Base-by-base conservation (phyloP, 1,284 basidiomycete species). In the Exobasidium cylindrosporum region DNA sequence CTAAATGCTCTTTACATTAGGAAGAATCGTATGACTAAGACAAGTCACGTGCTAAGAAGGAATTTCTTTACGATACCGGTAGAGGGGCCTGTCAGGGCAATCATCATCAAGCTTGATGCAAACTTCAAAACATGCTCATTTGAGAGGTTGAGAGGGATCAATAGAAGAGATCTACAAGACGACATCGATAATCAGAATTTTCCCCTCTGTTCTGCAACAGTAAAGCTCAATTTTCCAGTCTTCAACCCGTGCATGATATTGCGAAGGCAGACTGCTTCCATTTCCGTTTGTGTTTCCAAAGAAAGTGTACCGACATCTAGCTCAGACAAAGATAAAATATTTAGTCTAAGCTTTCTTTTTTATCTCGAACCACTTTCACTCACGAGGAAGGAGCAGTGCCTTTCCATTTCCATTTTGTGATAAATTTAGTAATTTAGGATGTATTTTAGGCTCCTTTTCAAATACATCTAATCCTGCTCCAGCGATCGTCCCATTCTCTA, bases 401-500 rank as follows among this genome's bases (percentile, higher is more conserved):
- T 31, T 26, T 21, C 24, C 5, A 14, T 14, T 31, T 7, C 47
- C 53, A 44, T 55, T 29, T 55, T 55, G 53, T 40, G 53, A 55
- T 23, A 31, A 29, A 13, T 35, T 44, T 23, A 55, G 30, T 23
- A 55, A 17, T 23, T 44, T 55, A 26, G 53, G 53, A 44, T 55
- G 53, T 17, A 55, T 55, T 2, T 13, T 40, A 2, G 53, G 53
- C 80, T 96, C 92, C 79, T 92, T 84, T 3, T 91, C 90, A 82
- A 86, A 96, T 30, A 95, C 92, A 70, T 96, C 93, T 24, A 97
- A 83, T 24, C 93, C 93, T 23, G 90, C 72, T 2, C 89, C 92
- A 74, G 62, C 61, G 57, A 67, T 70, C 44, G 44, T 53, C 28
- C 62, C 68, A 11, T 63, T 29, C 44, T 77, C 62, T 2, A 77